Evolutionary conservation across 352 stramenopile species (phyloP).

Genomic region (Phytophthora macrochlamydospora): DNA sequence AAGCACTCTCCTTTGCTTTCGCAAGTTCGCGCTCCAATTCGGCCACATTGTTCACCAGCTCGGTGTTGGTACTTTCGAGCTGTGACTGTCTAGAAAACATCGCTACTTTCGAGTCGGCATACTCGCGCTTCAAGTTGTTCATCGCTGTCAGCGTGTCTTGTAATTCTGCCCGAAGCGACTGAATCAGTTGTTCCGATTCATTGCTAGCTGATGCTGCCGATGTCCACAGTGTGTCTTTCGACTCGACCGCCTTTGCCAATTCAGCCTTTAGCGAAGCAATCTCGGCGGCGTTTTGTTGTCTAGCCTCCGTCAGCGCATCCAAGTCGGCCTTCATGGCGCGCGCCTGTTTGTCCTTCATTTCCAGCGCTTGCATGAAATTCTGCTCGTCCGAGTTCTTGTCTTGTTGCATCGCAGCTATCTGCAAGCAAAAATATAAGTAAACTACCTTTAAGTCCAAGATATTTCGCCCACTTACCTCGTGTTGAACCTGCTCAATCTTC

Average conservation of each 20-base stretch:
- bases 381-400: slow-evolving; percentile 74
- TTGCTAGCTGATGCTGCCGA: slow-evolving; percentile 70
- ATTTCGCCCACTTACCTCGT: slow-evolving; percentile 39
- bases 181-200: slow-evolving; percentile 68
- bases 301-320: slow-evolving; percentile 39
- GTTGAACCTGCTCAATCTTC: slow-evolving; percentile 70
- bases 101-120: slow-evolving; percentile 60
- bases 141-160: slow-evolving; percentile 67
- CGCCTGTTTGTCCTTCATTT: slow-evolving; percentile 73
- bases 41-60: slow-evolving; percentile 72
- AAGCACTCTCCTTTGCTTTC: slow-evolving; percentile 40
- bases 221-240: slow-evolving; percentile 73
- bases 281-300: slow-evolving; percentile 39
- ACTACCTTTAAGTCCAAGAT: not conserved
- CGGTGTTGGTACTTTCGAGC: slow-evolving; percentile 76
- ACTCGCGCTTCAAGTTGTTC: slow-evolving; percentile 67
- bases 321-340: slow-evolving; percentile 55
- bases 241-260: slow-evolving; percentile 54
- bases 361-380: slow-evolving; percentile 27
- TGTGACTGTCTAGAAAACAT: slow-evolving; percentile 80
- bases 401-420: slow-evolving; percentile 55
- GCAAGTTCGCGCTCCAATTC: slow-evolving; percentile 63
- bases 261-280: slow-evolving; percentile 53
- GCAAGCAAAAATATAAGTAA: not conserved
- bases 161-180: slow-evolving; percentile 63